Evolutionary conservation across 352 stramenopile species (phyloP).

Genomic region (Plasmopara muralis): DNA sequence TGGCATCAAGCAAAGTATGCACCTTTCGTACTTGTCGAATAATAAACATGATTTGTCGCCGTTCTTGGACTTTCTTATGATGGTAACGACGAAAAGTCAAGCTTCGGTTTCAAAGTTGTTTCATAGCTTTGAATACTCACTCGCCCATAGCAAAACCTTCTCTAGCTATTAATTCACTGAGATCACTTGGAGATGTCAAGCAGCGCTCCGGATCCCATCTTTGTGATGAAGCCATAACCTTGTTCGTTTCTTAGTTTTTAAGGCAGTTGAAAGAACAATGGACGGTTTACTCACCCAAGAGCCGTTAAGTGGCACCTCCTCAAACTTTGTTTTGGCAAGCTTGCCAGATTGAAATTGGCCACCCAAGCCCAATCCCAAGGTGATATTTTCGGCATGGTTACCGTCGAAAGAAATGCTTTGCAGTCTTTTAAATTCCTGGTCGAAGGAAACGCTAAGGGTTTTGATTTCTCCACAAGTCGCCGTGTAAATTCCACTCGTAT

Average conservation of each 20-base stretch:
- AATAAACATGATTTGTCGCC: too few relatives aligned
- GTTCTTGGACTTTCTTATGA: too few relatives aligned
- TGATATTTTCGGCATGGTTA: constrained; percentile 33
- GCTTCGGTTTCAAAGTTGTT: constrained; percentile 24
- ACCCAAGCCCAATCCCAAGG: constrained; percentile 26
- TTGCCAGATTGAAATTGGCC: constrained; percentile 30
- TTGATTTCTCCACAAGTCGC: too few relatives aligned
- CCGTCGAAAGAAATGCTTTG: constrained; percentile 17
- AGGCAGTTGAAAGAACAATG: constrained; percentile 22
- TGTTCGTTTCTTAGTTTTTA: constrained; percentile 17
- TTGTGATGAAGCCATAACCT: constrained; percentile 15
- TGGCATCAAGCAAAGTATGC: too few relatives aligned
- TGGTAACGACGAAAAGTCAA: neutral
- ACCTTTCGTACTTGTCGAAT: too few relatives aligned
- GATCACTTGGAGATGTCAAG: constrained; percentile 9
- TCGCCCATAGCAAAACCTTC: neutral
- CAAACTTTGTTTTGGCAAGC: constrained; percentile 2
- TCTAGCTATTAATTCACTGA: constrained; percentile 8
- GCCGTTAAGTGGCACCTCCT: constrained; percentile 17
- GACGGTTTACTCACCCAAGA: constrained; percentile 13
- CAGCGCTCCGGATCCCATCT: constrained; percentile 19
- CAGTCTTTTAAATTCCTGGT: constrained; percentile 7
- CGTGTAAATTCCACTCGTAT: too few relatives aligned
- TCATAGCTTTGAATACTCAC: constrained; percentile 16
- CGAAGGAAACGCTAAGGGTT: too few relatives aligned